phyloP scores from a whole-genome alignment of 768 basidiomycete species.

The Chiua virens region DNA sequence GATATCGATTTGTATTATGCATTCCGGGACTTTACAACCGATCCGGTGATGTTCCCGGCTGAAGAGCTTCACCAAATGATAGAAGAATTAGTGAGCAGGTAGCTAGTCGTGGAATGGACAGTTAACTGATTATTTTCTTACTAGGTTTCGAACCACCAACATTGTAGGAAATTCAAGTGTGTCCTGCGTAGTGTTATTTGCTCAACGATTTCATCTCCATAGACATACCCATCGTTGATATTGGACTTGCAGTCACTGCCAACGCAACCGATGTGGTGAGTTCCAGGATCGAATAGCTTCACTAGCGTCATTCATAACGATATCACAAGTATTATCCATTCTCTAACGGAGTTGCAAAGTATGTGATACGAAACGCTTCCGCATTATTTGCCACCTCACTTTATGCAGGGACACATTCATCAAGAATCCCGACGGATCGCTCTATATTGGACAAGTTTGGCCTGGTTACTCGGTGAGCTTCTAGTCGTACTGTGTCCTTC shows the following conservation, averaged over 20 bases:
- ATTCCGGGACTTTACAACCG: constrained; percentile 65
- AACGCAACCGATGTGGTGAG: constrained; percentile 65
- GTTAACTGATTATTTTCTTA: constrained; percentile 3
- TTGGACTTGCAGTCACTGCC: constrained; percentile 53
- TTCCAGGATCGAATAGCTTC: background rate
- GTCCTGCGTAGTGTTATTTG: background rate
- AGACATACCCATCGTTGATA: constrained; percentile 75
- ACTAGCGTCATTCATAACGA: background rate
- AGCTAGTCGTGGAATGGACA: background rate
- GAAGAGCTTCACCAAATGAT: constrained; percentile 57
- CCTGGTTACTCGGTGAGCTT: constrained; percentile 64
- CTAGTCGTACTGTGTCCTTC: background rate
- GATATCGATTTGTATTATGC: constrained; percentile 76
- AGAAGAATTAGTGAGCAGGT: constrained; percentile 48
- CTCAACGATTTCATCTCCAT: background rate
- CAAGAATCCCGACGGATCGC: constrained; percentile 70
- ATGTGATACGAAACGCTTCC: constrained; percentile 13
- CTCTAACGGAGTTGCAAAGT: constrained; percentile 59
- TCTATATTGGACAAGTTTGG: constrained; percentile 77
- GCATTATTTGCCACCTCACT: background rate
- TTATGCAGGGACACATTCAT: constrained; percentile 60
- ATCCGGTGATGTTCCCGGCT: constrained; percentile 61
- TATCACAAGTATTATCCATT: constrained; percentile 64
- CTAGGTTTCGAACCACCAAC: constrained; percentile 30
- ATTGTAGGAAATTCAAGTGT: constrained; percentile 18